Percentiles rank a stretch among this genome's conserved stretches.
Evolutionary conservation across 179 eudicot genomes (phyloP).

Genomic region (Beta macrorhiza): DNA sequence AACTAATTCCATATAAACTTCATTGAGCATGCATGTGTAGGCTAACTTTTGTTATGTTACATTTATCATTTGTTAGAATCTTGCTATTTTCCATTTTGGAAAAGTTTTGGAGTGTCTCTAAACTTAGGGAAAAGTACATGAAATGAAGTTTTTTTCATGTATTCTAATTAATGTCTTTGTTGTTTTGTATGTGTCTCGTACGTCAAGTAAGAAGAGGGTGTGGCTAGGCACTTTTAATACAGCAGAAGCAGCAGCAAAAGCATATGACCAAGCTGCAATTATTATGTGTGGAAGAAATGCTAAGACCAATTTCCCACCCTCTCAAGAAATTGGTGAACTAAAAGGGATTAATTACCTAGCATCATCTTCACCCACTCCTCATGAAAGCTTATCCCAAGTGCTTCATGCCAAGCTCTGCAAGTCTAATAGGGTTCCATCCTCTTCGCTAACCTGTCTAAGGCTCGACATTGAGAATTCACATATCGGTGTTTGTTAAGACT

Average conservation of each 20-base stretch:
- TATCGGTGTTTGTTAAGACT: slow-evolving; percentile 19
- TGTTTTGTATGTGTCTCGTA: not conserved
- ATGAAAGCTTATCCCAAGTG: slow-evolving; percentile 22
- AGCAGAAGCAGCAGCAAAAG: slow-evolving; percentile 59
- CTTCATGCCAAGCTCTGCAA: slow-evolving; percentile 34
- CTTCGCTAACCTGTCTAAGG: slow-evolving; percentile 37
- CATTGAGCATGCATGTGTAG: too few relatives aligned
- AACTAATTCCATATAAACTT: too few relatives aligned
- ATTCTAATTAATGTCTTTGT: not conserved
- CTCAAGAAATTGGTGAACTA: slow-evolving; percentile 26
- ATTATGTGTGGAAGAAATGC: slow-evolving; percentile 53
- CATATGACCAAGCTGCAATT: slow-evolving; percentile 51
- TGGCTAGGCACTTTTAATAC: slow-evolving; percentile 61
- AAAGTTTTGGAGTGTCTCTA: too few relatives aligned
- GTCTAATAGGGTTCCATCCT: slow-evolving; percentile 20
- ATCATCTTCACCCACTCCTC: not conserved
- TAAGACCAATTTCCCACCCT: slow-evolving; percentile 48
- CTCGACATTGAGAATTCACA: slow-evolving; percentile 36
- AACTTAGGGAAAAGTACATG: too few relatives aligned
- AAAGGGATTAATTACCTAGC: not conserved
- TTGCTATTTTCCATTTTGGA: too few relatives aligned
- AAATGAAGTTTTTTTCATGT: too few relatives aligned
- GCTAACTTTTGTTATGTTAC: too few relatives aligned
- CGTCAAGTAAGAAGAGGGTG: slow-evolving; percentile 47
- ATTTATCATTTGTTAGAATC: too few relatives aligned